phyloP scores from a whole-genome alignment of 2,329 filamentous ascomycete genomes.

The Fusarium denticulatum region DNA sequence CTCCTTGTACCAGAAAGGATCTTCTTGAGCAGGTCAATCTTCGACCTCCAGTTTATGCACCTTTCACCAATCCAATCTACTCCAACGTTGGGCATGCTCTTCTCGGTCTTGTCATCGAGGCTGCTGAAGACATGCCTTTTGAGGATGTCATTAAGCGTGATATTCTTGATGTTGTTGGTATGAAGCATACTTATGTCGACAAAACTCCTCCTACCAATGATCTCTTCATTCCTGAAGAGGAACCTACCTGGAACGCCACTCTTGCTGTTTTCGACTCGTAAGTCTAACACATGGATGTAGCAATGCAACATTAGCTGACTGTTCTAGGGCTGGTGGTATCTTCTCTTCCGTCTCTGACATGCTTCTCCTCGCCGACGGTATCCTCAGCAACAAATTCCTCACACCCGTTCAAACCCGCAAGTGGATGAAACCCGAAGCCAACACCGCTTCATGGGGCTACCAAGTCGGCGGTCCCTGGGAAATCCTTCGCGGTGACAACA shows the following conservation, averaged over 20 bases:
- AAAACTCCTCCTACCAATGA: conserved; percentile 45
- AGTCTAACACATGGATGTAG: conserved; percentile 5
- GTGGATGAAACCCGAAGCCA: conserved; percentile 57
- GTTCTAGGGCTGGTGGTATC: conserved; percentile 49
- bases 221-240: conserved; percentile 50
- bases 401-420: conserved; percentile 50
- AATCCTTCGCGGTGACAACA: conserved; percentile 52
- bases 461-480: conserved; percentile 60
- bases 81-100: conserved; percentile 59
- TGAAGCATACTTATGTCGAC: conserved; percentile 53
- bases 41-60: conserved; percentile 52
- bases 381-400: conserved; percentile 55
- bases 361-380: conserved; percentile 53
- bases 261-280: conserved; percentile 50
- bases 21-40: conserved; percentile 43
- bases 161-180: conserved; percentile 55
- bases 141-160: conserved; percentile 51
- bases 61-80: conserved; percentile 59
- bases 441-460: conserved; percentile 50
- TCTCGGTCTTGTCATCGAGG: conserved; percentile 57
- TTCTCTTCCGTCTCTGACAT: conserved; percentile 56
- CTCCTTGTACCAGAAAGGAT: conserved; percentile 45
- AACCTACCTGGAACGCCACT: conserved; percentile 48
- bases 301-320: neutral
- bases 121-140: conserved; percentile 53